Conservation (phyloP, 148 eudicot species). For the Pouteria glomerata region DNA sequence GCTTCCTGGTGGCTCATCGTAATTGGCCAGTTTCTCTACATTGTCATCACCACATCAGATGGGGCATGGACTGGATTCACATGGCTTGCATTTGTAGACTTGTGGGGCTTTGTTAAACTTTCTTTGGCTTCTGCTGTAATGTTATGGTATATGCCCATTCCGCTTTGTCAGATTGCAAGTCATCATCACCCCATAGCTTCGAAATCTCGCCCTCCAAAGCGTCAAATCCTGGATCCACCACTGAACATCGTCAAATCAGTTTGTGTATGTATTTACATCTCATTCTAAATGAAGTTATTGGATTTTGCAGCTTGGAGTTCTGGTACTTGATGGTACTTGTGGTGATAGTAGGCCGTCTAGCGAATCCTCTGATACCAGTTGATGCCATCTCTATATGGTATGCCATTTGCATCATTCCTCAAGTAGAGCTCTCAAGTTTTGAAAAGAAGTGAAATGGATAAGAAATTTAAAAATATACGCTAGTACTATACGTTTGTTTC, state of each 20-base stretch:
- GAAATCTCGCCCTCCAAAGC: no score
- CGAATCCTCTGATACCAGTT: constrained; percentile 59
- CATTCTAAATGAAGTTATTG: background rate
- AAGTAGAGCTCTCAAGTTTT: background rate
- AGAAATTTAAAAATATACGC: no score
- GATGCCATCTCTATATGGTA: constrained; percentile 73
- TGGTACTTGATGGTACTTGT: constrained; percentile 78
- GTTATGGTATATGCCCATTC: constrained; percentile 46
- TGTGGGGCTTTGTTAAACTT: constrained; percentile 69
- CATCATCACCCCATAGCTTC: no score
- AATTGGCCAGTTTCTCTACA: constrained; percentile 47
- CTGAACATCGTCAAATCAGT: no score
- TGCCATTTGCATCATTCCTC: background rate
- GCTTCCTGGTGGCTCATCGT: constrained; percentile 77
- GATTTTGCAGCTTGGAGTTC: constrained; percentile 68
- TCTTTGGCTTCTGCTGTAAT: constrained; percentile 79
- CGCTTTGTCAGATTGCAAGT: background rate
- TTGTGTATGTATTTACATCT: no score
- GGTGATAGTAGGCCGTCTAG: constrained; percentile 59
- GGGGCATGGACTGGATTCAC: constrained; percentile 84
- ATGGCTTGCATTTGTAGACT: constrained; percentile 60
- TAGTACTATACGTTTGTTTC: no score
- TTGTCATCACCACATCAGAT: constrained; percentile 54
- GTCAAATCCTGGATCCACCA: no score
- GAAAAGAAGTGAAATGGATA: background rate